These are phyloP conservation scores for Melastoma malabathricum DNA, from an alignment of 345 rosid species.

Conservation along the genomic window DNA sequence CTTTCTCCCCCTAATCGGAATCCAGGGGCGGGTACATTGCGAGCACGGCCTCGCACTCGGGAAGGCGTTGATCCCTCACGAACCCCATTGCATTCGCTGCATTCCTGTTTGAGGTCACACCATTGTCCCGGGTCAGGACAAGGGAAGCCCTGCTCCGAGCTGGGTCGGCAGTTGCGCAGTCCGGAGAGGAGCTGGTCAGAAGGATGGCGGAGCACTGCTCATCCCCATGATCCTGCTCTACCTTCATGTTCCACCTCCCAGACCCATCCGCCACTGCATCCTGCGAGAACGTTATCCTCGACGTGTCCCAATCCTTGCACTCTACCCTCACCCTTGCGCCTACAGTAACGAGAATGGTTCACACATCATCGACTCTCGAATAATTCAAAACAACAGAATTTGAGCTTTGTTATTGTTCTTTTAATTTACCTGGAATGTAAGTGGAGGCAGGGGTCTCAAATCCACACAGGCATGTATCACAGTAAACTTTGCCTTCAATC, in stretches of 20 bases:
- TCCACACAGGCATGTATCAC: slow-evolving; percentile 58
- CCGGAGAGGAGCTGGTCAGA: slow-evolving; percentile 29
- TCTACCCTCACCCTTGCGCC: slow-evolving; percentile 44
- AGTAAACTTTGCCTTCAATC: slow-evolving; percentile 43
- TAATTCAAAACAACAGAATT: too few species aligned
- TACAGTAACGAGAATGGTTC: slow-evolving; percentile 1
- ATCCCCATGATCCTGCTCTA: slow-evolving; percentile 46
- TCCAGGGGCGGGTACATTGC: slow-evolving; percentile 4
- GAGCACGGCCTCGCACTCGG: slow-evolving; percentile 30
- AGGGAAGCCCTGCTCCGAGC: slow-evolving; percentile 36
- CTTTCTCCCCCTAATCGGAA: background rate
- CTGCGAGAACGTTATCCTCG: too few species aligned
- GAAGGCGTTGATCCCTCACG: slow-evolving; percentile 21
- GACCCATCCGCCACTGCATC: slow-evolving; percentile 23
- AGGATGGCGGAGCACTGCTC: slow-evolving; percentile 33
- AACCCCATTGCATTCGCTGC: slow-evolving; percentile 57
- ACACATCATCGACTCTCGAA: background rate
- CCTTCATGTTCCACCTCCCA: slow-evolving; percentile 32
- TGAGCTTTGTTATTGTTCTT: too few species aligned
- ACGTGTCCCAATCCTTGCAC: slow-evolving; percentile 20
- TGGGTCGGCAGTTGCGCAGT: slow-evolving; percentile 24
- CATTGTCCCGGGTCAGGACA: slow-evolving; percentile 52
- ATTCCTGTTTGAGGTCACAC: slow-evolving; percentile 34
- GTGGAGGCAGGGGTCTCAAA: slow-evolving; percentile 39
- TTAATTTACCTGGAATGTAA: slow-evolving; percentile 28